A percentile compares a stretch with the other conserved stretches of the same genome.
Conservation (phyloP, 2,329 filamentous ascomycete species). For the Didymella glomerata region DNA sequence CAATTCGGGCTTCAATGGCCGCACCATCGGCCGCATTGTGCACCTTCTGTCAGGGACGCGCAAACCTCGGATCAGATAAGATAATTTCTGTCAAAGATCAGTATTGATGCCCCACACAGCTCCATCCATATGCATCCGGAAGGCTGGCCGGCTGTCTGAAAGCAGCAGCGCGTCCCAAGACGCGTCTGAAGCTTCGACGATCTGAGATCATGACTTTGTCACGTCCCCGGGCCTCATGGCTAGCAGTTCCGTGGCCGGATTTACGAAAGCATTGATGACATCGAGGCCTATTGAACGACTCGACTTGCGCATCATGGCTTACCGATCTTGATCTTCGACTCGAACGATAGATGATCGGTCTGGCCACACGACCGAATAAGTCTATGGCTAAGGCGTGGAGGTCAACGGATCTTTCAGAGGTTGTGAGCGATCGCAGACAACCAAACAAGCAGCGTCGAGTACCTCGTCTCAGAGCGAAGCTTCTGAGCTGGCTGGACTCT, state of each 20-base stretch:
- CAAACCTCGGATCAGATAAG: constrained; percentile 40
- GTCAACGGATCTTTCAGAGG: too few species aligned
- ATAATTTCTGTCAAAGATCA: constrained; percentile 27
- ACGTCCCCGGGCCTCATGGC: background rate
- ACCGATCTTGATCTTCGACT: background rate
- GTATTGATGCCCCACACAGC: constrained; percentile 7
- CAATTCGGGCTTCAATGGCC: constrained; percentile 27
- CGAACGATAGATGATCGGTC: background rate
- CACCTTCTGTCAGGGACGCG: constrained; percentile 24
- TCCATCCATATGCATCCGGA: constrained; percentile 1
- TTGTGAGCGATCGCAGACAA: background rate
- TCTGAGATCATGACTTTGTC: constrained; percentile 1
- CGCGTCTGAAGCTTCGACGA: constrained; percentile 11
- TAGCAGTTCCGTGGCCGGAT: background rate
- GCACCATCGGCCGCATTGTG: constrained; percentile 28
- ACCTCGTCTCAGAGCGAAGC: background rate
- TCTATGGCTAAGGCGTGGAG: background rate
- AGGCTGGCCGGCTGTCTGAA: background rate
- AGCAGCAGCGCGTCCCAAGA: constrained; percentile 12
- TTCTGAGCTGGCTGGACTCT: background rate
- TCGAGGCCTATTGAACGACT: background rate
- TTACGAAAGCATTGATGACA: background rate
- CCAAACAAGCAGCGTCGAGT: background rate
- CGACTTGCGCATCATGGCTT: background rate
- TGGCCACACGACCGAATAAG: background rate